These are phyloP conservation scores for Mortierella sp. DNA, from an alignment of 371 early-diverging fungal genomes.

Conservation along the genomic window DNA sequence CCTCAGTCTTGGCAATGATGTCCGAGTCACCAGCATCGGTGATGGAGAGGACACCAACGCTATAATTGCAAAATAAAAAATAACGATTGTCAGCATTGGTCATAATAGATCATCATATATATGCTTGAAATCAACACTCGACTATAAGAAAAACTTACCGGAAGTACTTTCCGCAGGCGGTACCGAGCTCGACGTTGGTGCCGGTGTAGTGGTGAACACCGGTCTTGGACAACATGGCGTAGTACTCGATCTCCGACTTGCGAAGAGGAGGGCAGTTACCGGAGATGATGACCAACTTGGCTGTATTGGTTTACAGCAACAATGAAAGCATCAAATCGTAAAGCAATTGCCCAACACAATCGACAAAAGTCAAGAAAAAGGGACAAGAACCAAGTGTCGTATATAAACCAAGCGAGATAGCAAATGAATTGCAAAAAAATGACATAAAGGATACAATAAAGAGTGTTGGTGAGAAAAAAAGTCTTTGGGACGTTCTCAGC, in stretches of 20 bases:
- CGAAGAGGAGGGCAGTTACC: slow-evolving; percentile 99
- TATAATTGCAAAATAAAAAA: slow-evolving; percentile 3
- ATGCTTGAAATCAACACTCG: too few species aligned
- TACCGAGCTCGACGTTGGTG: slow-evolving; percentile 98
- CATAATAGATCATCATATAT: too few species aligned
- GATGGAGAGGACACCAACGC: slow-evolving; percentile 94
- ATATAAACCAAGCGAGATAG: slow-evolving; percentile 27
- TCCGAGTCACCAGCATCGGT: slow-evolving; percentile 96
- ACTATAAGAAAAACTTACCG: slow-evolving; percentile 63
- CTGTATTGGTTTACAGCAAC: slow-evolving; percentile 59
- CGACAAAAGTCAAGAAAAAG: slow-evolving; percentile 13
- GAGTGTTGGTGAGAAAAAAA: slow-evolving; percentile 36
- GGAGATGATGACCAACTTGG: slow-evolving; percentile 98
- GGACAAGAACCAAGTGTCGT: slow-evolving; percentile 19
- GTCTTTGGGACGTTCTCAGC: slow-evolving; percentile 58
- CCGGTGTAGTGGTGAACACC: slow-evolving; percentile 98
- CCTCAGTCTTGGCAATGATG: slow-evolving; percentile 56
- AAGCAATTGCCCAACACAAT: slow-evolving; percentile 18
- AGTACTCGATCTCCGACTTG: slow-evolving; percentile 99
- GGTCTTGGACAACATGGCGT: slow-evolving; percentile 99
- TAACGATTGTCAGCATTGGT: neutral
- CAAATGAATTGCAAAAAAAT: slow-evolving; percentile 7
- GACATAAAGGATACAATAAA: slow-evolving; percentile 8
- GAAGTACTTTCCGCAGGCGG: slow-evolving; percentile 99
- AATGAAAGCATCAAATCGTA: slow-evolving; percentile 13